phyloP scores from a whole-genome alignment of 2,329 filamentous ascomycete species.

The Ophiocordyceps camponoti-saundersi region DNA sequence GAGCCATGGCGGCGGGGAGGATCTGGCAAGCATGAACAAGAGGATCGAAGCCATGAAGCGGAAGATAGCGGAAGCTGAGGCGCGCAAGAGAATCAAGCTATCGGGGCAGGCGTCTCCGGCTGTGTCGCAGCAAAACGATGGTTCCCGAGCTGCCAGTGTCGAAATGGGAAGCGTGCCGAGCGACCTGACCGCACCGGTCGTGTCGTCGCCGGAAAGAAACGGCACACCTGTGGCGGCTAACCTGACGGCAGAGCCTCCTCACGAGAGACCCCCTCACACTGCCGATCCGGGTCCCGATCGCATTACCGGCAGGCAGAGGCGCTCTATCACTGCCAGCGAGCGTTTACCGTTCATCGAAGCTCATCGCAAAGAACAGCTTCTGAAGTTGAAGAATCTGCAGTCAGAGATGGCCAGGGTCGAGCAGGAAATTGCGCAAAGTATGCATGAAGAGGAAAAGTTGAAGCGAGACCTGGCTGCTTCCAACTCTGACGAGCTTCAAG shows the following conservation, averaged over 20 bases:
- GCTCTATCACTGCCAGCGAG: slow-evolving; percentile 17
- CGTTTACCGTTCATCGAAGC: slow-evolving; percentile 19
- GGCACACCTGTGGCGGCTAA: background rate
- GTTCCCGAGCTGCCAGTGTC: slow-evolving; percentile 10
- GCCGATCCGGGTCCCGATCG: background rate
- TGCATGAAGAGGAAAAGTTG: slow-evolving; percentile 16
- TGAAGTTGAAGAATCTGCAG: slow-evolving; percentile 27
- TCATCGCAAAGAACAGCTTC: slow-evolving; percentile 20
- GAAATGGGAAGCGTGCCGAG: slow-evolving; percentile 4
- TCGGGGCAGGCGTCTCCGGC: slow-evolving; percentile 15
- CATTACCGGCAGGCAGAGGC: slow-evolving; percentile 8
- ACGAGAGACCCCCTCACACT: background rate
- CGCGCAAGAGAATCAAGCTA: slow-evolving; percentile 28
- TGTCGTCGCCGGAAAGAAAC: background rate
- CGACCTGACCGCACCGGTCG: background rate
- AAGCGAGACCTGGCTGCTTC: slow-evolving; percentile 10
- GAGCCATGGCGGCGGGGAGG: slow-evolving; percentile 17
- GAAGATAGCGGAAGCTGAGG: slow-evolving; percentile 41
- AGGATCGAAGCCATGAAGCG: slow-evolving; percentile 44
- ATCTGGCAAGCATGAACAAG: slow-evolving; percentile 33
- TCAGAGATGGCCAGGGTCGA: slow-evolving; percentile 30
- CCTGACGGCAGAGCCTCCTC: background rate
- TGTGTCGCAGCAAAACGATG: slow-evolving; percentile 8
- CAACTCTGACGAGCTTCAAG: slow-evolving; percentile 4
- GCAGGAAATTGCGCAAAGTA: slow-evolving; percentile 25